Evolutionary conservation across 768 basidiomycete genomes (phyloP).

Genomic region (Stropharia rugosoannulata): DNA sequence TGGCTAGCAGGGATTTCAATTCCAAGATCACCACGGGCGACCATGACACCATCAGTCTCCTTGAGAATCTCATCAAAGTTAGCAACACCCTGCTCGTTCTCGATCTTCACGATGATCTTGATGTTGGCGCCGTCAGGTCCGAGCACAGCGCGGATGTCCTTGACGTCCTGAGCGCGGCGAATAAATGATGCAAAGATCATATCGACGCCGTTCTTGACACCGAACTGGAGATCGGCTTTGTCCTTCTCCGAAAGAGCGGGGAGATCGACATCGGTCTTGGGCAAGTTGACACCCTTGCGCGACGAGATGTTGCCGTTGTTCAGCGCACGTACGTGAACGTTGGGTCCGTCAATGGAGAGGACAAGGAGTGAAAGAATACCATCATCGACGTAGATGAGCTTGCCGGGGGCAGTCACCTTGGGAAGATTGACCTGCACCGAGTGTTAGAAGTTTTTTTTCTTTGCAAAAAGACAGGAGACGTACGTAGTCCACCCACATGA

Average conservation of each 20-base stretch:
- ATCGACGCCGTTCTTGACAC: conserved; percentile 97
- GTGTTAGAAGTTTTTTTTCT: conserved; percentile 5
- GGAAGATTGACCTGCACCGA: conserved; percentile 73
- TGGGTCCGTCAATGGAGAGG: conserved; percentile 79
- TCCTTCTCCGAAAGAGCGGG: conserved; percentile 98
- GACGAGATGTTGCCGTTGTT: conserved; percentile 94
- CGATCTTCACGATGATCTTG: conserved; percentile 99
- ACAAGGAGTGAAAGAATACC: conserved; percentile 96
- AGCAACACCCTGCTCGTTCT: conserved; percentile 97
- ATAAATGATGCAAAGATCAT: conserved; percentile 99
- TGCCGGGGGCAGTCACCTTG: conserved; percentile 96
- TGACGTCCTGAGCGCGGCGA: conserved; percentile 91
- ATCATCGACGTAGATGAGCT: conserved; percentile 97
- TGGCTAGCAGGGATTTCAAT: conserved; percentile 99
- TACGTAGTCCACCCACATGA: conserved; percentile 94
- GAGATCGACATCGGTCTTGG: conserved; percentile 96
- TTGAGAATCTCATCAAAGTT: conserved; percentile 99
- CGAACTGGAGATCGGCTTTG: conserved; percentile 91
- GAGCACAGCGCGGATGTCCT: conserved; percentile 89
- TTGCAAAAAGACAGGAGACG: conserved; percentile 27
- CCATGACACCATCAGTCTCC: conserved; percentile 98
- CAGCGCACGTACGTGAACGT: conserved; percentile 79
- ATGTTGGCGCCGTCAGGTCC: conserved; percentile 94
- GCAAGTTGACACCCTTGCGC: conserved; percentile 98
- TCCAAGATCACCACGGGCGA: conserved; percentile 98